phyloP scores from a whole-genome alignment of 768 basidiomycete species.

The Suillus decipiens region DNA sequence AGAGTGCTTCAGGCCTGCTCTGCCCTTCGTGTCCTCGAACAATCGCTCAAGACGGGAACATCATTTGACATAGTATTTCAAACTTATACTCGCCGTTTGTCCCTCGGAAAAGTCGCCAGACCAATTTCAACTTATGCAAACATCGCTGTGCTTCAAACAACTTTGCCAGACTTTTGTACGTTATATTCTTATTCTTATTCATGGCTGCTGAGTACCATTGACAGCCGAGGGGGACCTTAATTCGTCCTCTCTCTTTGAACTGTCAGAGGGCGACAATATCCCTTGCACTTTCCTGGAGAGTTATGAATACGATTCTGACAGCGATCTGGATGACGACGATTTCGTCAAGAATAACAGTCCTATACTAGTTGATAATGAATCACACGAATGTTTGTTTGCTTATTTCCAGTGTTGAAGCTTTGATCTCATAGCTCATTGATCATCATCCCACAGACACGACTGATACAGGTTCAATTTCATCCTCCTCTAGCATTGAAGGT shows the following conservation, averaged over 20 bases:
- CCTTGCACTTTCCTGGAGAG: background rate
- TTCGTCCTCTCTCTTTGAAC: background rate
- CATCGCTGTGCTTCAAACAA: constrained; percentile 3
- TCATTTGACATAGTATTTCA: constrained; percentile 12
- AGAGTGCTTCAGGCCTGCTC: background rate
- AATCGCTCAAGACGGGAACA: constrained; percentile 10
- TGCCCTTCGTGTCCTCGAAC: constrained; percentile 7
- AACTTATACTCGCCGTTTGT: background rate
- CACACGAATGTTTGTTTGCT: background rate
- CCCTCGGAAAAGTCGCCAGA: background rate
- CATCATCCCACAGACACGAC: background rate
- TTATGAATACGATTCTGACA: background rate
- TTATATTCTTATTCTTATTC: background rate
- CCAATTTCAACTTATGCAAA: constrained; percentile 8
- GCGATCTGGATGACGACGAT: background rate
- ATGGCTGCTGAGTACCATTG: background rate
- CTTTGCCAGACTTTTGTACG: constrained; percentile 1
- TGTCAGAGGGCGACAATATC: background rate
- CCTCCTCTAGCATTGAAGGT: constrained; percentile 9
- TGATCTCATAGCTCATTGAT: background rate
- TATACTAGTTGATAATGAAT: background rate
- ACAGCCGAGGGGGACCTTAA: background rate
- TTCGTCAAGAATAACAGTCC: background rate
- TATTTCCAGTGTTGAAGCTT: background rate
- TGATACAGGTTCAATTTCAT: background rate